Evolutionary conservation across 805 yeast species (phyloP), one percentile per base, ranked within the genome.

Genomic region (Candida tibetensis): DNA sequence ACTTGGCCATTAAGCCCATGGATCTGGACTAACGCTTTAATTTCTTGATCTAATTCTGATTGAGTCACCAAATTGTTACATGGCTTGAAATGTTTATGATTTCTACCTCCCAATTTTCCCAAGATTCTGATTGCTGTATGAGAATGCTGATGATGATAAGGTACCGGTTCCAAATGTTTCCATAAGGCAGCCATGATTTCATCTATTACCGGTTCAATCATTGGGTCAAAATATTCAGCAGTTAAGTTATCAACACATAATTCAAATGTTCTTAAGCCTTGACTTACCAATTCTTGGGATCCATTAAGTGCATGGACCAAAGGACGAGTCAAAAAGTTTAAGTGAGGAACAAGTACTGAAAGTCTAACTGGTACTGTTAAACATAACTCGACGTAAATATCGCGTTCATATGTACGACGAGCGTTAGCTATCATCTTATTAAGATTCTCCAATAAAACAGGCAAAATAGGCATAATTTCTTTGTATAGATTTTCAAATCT

Each of bases 81-180:
- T 2, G 95, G 84, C 40, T 79, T 79, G 51, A 93, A 72, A 55
- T 88, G 87, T 36, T 83, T 81, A 49, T 96, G 81, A 52, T 93
- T 93, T 55, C 99, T 77, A 2, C 99, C 99, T 27, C 99, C 99
- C 13, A 93, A 68, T 57, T 95, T 93, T 35, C 99, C 99, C 36
- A 93, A 67, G 27, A 93, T 88, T 45, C 98, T 74, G 39, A 93
- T 81, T 0, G 98, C 90, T 0, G 96, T 88, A 57, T 93, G 99
- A 13, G 96, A 84, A 48, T 90, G 96, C 47, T 88, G 95, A 51
- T 93, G 98, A 48, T 85, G 87, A 57, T 88, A 89, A 0, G 99
- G 98, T 25, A 90, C 74, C 1, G 99, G 99, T 52, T 81, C 81
- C 48, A 93, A 63, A 50, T 91, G 93, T 45, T 78, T 82, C 91